These are phyloP conservation scores for Solanum dulcamara DNA, from an alignment of 257 asterid species.

Conservation along the genomic window DNA sequence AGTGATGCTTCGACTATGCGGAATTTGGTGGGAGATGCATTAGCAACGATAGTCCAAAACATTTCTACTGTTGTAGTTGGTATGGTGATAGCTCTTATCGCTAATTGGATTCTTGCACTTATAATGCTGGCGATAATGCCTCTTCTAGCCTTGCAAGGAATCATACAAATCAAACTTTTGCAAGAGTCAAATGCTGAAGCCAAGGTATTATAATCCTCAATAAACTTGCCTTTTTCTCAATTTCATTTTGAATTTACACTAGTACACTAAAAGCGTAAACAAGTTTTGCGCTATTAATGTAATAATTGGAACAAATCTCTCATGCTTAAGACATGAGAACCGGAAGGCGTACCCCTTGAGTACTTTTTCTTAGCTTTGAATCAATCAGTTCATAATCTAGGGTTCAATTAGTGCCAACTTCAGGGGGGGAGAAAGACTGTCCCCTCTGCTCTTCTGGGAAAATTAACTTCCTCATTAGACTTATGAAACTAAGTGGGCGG, in stretches of 20 bases:
- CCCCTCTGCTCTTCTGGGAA: neutral
- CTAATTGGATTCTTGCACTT: slow-evolving; percentile 48
- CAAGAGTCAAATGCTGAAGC: slow-evolving; percentile 39
- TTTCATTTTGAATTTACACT: neutral
- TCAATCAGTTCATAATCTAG: neutral
- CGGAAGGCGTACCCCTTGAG: neutral
- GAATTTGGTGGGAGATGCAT: slow-evolving; percentile 47
- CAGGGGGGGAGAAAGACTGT: neutral
- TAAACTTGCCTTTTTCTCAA: neutral
- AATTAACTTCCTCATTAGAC: neutral
- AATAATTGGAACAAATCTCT: neutral
- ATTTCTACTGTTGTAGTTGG: slow-evolving; percentile 38
- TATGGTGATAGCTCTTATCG: slow-evolving; percentile 33
- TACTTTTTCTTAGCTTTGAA: neutral
- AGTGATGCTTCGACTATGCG: slow-evolving; percentile 48
- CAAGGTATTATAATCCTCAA: slow-evolving; percentile 29
- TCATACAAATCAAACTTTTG: slow-evolving; percentile 37
- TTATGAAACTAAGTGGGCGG: neutral
- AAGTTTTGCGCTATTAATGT: neutral
- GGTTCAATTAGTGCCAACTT: neutral
- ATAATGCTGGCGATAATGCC: slow-evolving; percentile 36
- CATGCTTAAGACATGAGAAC: neutral
- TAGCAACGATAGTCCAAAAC: slow-evolving; percentile 44
- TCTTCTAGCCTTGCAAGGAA: slow-evolving; percentile 55
- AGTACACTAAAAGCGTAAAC: neutral